Conservation (phyloP, 2,329 filamentous ascomycete species). For the Sclerotinia minor region DNA sequence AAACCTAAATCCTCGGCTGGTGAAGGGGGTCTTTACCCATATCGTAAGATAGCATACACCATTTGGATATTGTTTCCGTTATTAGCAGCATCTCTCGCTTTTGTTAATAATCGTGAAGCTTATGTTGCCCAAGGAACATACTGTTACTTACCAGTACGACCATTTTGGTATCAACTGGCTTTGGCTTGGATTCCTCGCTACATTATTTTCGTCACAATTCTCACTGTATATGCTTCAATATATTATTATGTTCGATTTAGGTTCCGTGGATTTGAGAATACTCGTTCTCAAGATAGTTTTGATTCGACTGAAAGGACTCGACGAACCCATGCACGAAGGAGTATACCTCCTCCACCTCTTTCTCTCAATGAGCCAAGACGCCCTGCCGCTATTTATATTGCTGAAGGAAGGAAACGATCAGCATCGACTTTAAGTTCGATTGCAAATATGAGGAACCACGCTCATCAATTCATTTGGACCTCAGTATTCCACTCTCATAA, state of each 20-base stretch:
- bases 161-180: constrained; percentile 67
- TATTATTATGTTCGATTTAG: constrained; percentile 62
- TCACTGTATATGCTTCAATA: constrained; percentile 66
- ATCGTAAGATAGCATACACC: constrained; percentile 59
- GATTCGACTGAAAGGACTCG: constrained; percentile 23
- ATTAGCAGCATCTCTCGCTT: constrained; percentile 62
- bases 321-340: constrained; percentile 25
- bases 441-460: constrained; percentile 25
- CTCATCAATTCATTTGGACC: constrained; percentile 39
- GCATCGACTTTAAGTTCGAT: constrained; percentile 30
- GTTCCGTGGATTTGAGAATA: constrained; percentile 37
- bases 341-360: constrained; percentile 34
- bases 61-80: constrained; percentile 59
- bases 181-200: constrained; percentile 76
- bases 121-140: constrained; percentile 66
- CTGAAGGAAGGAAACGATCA: constrained; percentile 28
- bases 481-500: constrained; percentile 33
- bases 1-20: constrained; percentile 51
- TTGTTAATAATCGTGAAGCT: constrained; percentile 54
- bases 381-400: constrained; percentile 24
- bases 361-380: constrained; percentile 33
- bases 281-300: constrained; percentile 23
- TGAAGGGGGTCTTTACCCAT: constrained; percentile 67
- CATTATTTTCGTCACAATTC: constrained; percentile 63
- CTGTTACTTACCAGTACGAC: constrained; percentile 67